Base-by-base conservation (phyloP, 1,284 basidiomycete species). In the Ganoderma multipileum region DNA sequence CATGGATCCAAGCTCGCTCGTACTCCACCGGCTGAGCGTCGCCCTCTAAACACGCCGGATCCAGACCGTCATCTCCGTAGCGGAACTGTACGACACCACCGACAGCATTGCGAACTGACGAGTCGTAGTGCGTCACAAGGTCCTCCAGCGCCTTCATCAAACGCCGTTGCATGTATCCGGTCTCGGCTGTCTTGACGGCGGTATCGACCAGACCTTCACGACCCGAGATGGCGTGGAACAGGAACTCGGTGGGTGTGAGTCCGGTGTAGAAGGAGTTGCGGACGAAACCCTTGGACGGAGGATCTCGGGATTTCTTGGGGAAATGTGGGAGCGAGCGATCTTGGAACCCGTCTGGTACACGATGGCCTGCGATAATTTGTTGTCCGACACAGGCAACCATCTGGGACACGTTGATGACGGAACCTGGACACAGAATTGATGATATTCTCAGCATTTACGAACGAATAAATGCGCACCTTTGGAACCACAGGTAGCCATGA, bases 341-440 rank as follows among this genome's bases (percentile, higher is more conserved):
- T 82, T 99, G 98, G 85, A 99, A 99, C 63, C 97, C 98, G 85
- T 99, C 95, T 1, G 96, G 96, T 8, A 99, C 97, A 90, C 98
- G 98, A 79, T 95, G 94, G 28, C 98, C 98, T 30, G 95, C 91
- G 74, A 99, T 99, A 81, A 99, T 99, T 79, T 99, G 98, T 79
- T 99, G 98, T 12, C 98, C 98, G 74, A 99, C 98, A 89, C 97
- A 98, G 74, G 98, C 98, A 68, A 99, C 98, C 98, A 99, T 99
- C 83, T 99, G 98, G 16, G 96, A 98, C 68, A 99, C 98, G 81
- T 99, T 99, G 83, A 99, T 98, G 73, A 97, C 95, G 76, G 97
- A 99, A 80, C 97, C 96, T 97, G 61, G 2, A 26, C 38, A 18
- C 9, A 28, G 61, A 39, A 42, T 72, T 64, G 54, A 42, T 58